A percentile compares a stretch with the other conserved stretches of the same genome.
These are phyloP conservation scores for Kalaharituber pfeilii DNA, from an alignment of 2,329 filamentous ascomycete species.

Conservation along the genomic window DNA sequence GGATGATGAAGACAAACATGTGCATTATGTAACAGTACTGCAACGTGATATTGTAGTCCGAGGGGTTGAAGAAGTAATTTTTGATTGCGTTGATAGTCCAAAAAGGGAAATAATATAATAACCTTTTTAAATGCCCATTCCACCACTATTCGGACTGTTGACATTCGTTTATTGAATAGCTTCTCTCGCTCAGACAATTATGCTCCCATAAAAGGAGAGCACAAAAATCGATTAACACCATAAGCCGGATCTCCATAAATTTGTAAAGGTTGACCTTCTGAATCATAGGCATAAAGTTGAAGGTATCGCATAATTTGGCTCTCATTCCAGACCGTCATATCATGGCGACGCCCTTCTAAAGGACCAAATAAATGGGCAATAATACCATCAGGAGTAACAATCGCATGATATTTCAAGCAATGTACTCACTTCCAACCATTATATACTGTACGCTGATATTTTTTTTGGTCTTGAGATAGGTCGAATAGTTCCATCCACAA, in stretches of 20 bases:
- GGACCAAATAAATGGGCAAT: constrained; percentile 3
- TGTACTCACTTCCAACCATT: neutral
- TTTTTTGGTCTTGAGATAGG: neutral
- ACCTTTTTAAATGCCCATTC: constrained; percentile 4
- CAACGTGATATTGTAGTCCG: neutral
- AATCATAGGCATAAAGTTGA: neutral
- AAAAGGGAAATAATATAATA: neutral
- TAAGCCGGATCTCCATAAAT: constrained; percentile 3
- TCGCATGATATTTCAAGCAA: constrained; percentile 1
- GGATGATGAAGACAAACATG: neutral
- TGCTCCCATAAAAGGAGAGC: neutral
- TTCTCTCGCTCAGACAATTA: neutral
- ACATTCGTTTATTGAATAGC: constrained; percentile 3
- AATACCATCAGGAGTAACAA: constrained; percentile 1
- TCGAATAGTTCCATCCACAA: neutral
- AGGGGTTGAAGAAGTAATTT: neutral
- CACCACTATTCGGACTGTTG: neutral
- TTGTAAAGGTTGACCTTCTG: neutral
- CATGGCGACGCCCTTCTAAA: neutral
- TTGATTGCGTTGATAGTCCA: neutral
- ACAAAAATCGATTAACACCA: neutral
- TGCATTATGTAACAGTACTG: constrained; percentile 3
- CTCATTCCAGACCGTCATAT: neutral
- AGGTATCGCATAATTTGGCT: neutral
- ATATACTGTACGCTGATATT: neutral